A percentile compares a stretch with the other conserved stretches of the same genome.
Conservation (phyloP, 1,284 basidiomycete species). For the Tetrapyrgos nigripes region DNA sequence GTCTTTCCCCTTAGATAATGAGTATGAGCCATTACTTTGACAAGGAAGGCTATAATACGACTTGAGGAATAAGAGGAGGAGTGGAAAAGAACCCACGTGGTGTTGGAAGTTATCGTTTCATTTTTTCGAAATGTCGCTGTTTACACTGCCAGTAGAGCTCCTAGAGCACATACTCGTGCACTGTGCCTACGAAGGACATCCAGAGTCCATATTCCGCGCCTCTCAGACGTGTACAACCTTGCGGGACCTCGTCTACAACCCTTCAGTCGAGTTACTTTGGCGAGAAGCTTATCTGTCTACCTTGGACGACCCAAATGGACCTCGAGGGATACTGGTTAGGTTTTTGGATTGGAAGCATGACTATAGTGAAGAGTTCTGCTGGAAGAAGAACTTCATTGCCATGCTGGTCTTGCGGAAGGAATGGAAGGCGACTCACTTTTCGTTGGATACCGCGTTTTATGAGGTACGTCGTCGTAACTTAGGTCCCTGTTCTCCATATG, state of each 20-base stretch:
- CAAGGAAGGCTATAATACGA: no score
- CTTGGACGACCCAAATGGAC: conserved; percentile 55
- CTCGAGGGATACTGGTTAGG: conserved; percentile 25
- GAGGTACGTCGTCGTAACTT: not conserved
- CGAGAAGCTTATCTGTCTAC: conserved; percentile 53
- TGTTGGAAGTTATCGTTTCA: no score
- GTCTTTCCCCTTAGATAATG: no score
- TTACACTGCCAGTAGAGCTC: not conserved
- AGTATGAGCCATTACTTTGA: no score
- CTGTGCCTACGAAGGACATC: conserved; percentile 36
- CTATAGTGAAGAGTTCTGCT: conserved; percentile 26
- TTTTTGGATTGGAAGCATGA: not conserved
- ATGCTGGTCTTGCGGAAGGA: conserved; percentile 2
- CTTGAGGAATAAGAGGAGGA: no score
- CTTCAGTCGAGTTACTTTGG: conserved; percentile 58
- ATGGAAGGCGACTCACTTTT: no score
- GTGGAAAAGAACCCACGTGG: no score
- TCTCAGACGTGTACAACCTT: conserved; percentile 51
- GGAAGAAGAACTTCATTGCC: conserved; percentile 24
- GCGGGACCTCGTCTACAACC: conserved; percentile 45
- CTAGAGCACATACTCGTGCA: conserved; percentile 5
- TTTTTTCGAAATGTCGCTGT: not conserved
- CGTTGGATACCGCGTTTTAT: not conserved
- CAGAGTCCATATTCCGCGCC: conserved; percentile 45
- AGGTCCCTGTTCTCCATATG: no score